phyloP scores from a whole-genome alignment of 768 basidiomycete species.

The Russula ochroleuca region DNA sequence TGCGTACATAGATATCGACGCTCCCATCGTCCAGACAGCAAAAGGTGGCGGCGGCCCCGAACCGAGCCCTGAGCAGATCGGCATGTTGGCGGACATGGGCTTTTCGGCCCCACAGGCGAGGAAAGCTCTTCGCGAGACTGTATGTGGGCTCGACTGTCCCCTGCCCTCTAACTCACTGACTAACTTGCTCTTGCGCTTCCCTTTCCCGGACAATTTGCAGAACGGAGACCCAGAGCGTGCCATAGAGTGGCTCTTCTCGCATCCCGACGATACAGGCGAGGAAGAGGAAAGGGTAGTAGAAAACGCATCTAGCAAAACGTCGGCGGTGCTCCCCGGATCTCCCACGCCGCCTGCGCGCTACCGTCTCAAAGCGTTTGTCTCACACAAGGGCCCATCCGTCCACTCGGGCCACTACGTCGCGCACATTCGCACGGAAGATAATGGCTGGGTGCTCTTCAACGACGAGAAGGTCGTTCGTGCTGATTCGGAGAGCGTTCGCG shows the following conservation, averaged over 20 bases:
- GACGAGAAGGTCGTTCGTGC: slow-evolving; percentile 95
- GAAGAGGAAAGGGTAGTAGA: slow-evolving; percentile 28
- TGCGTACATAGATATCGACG: slow-evolving; percentile 71
- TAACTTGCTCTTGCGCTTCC: not conserved
- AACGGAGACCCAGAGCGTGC: slow-evolving; percentile 76
- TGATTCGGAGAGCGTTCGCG: slow-evolving; percentile 73
- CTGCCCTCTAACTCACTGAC: not conserved
- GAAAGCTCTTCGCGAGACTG: slow-evolving; percentile 85
- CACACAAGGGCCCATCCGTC: slow-evolving; percentile 93
- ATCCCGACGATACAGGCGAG: slow-evolving; percentile 83
- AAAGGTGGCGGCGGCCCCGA: slow-evolving; percentile 40
- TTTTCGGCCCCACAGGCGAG: slow-evolving; percentile 78
- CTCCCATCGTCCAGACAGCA: slow-evolving; percentile 48
- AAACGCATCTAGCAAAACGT: not conserved
- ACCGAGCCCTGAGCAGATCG: slow-evolving; percentile 65
- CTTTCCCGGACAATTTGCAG: slow-evolving; percentile 36
- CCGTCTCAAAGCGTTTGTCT: slow-evolving; percentile 87
- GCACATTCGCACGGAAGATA: slow-evolving; percentile 55
- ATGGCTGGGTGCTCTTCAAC: slow-evolving; percentile 85
- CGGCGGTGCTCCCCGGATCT: slow-evolving; percentile 23
- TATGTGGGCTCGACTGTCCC: slow-evolving; percentile 37
- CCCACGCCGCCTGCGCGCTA: slow-evolving; percentile 75
- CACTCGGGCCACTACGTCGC: slow-evolving; percentile 95
- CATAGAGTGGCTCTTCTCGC: slow-evolving; percentile 93
- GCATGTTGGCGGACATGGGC: slow-evolving; percentile 85